A percentile compares a stretch with the other conserved stretches of the same genome.
Evolutionary conservation across 2,329 filamentous ascomycete genomes (phyloP).

Genomic region (Chaetoscypha palmicola): DNA sequence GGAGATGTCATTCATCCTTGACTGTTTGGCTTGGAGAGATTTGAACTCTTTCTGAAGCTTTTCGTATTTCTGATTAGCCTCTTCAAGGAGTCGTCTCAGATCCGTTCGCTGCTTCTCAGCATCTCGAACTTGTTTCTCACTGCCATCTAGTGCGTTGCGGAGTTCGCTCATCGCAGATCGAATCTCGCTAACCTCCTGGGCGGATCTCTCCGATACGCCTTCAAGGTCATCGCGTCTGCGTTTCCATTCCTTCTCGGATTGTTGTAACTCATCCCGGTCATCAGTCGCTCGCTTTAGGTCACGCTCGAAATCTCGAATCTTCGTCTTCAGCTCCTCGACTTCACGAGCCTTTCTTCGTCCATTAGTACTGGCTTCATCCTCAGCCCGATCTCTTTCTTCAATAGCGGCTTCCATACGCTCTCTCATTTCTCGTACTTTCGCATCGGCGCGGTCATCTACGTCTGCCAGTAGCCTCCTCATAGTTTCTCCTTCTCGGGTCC

Average conservation of each 20-base stretch:
- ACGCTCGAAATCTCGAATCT: slow-evolving; percentile 74
- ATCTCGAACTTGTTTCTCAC: slow-evolving; percentile 77
- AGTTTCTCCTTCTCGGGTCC: slow-evolving; percentile 85
- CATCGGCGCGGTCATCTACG: slow-evolving; percentile 75
- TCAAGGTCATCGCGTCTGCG: slow-evolving; percentile 71
- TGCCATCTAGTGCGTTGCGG: slow-evolving; percentile 74
- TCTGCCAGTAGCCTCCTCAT: slow-evolving; percentile 87
- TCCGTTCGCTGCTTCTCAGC: slow-evolving; percentile 76
- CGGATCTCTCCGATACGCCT: slow-evolving; percentile 57
- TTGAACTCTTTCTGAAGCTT: slow-evolving; percentile 66
- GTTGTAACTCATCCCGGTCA: slow-evolving; percentile 72
- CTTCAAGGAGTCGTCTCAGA: slow-evolving; percentile 68
- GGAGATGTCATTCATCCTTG: slow-evolving; percentile 26
- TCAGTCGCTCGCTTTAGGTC: slow-evolving; percentile 62
- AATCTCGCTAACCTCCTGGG: slow-evolving; percentile 68
- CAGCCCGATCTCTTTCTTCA: slow-evolving; percentile 88
- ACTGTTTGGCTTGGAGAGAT: slow-evolving; percentile 40
- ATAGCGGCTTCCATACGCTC: slow-evolving; percentile 80
- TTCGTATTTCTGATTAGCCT: slow-evolving; percentile 69
- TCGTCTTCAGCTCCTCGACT: slow-evolving; percentile 75
- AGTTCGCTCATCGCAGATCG: slow-evolving; percentile 71
- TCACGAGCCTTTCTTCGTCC: slow-evolving; percentile 73
- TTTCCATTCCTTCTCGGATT: slow-evolving; percentile 67
- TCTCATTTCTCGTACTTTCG: slow-evolving; percentile 79
- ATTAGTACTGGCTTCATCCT: slow-evolving; percentile 78